Conservation (phyloP, 1,284 basidiomycete species). For the Inonotus obliquus region DNA sequence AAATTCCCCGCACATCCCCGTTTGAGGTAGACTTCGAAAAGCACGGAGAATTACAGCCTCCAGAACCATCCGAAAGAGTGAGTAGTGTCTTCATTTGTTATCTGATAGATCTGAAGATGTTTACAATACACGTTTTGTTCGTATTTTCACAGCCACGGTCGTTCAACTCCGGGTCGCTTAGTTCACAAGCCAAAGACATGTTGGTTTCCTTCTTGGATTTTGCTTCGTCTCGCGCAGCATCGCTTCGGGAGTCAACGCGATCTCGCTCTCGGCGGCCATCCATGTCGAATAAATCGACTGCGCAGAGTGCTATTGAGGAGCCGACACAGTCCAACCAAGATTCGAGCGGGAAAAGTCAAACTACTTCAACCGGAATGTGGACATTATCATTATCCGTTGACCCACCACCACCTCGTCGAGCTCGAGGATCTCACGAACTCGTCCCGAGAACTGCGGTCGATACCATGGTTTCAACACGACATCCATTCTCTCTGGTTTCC, state of each 20-base stretch:
- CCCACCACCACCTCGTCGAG: slow-evolving; percentile 3
- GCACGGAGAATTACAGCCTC: neutral
- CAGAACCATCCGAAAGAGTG: neutral
- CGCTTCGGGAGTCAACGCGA: slow-evolving; percentile 34
- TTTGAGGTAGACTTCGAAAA: slow-evolving; percentile 18
- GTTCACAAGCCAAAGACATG: slow-evolving; percentile 15
- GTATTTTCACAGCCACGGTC: slow-evolving; percentile 7
- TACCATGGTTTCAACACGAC: slow-evolving; percentile 10
- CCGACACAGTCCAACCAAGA: slow-evolving; percentile 3
- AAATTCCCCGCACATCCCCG: slow-evolving; percentile 15
- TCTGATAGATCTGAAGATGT: neutral
- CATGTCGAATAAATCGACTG: slow-evolving; percentile 15
- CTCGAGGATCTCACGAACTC: slow-evolving; percentile 9
- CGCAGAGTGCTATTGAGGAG: slow-evolving; percentile 5
- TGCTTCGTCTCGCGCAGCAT: slow-evolving; percentile 41
- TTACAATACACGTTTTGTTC: neutral
- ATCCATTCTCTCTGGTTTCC: slow-evolving; percentile 17
- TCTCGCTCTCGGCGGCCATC: slow-evolving; percentile 14
- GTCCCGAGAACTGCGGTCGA: slow-evolving; percentile 11
- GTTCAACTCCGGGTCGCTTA: slow-evolving; percentile 4
- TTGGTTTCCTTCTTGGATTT: slow-evolving; percentile 56
- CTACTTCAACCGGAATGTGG: slow-evolving; percentile 17
- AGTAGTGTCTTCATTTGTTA: neutral
- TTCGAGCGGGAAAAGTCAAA: slow-evolving; percentile 12
- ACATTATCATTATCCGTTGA: slow-evolving; percentile 19